Conservation (phyloP, 768 basidiomycete species). For the Artomyces pyxidatus region DNA sequence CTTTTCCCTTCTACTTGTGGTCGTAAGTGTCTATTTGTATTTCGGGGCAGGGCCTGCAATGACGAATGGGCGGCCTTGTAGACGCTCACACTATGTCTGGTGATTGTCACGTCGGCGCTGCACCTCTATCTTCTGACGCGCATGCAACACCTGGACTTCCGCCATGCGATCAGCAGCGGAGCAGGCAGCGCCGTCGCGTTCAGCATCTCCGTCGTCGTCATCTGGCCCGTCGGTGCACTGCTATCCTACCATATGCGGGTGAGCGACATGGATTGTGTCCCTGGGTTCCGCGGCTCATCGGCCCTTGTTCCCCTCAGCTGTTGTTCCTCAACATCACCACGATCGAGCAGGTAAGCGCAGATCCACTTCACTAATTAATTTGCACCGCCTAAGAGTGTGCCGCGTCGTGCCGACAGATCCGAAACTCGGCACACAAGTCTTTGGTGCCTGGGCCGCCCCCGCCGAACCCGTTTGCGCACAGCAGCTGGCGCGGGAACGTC, state of each 20-base stretch:
- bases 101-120: conserved; percentile 76
- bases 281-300: no score
- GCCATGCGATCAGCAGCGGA: conserved; percentile 38
- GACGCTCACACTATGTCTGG: conserved; percentile 66
- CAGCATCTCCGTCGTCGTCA: conserved; percentile 55
- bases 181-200: conserved; percentile 81
- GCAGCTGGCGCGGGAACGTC: conserved; percentile 67
- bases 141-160: conserved; percentile 39
- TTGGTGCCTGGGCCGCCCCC: conserved; percentile 57
- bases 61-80: conserved; percentile 23
- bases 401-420: conserved; percentile 44
- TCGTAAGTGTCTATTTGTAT: conserved; percentile 40
- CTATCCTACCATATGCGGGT: conserved; percentile 78
- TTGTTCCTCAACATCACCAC: conserved; percentile 85
- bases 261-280: no score
- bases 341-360: conserved; percentile 77
- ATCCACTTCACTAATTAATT: no score
- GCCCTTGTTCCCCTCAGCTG: no score
- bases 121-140: conserved; percentile 67
- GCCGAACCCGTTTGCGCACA: conserved; percentile 83
- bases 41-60: conserved; percentile 5
- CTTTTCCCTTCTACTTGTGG: conserved; percentile 70
- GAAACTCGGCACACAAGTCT: conserved; percentile 74
- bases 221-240: conserved; percentile 80
- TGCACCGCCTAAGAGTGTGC: conserved; percentile 9